A percentile compares a stretch with the other conserved stretches of the same genome.
Evolutionary conservation across 169 alveolate genomes (phyloP).

Genomic region (Plasmodium yoelii): DNA sequence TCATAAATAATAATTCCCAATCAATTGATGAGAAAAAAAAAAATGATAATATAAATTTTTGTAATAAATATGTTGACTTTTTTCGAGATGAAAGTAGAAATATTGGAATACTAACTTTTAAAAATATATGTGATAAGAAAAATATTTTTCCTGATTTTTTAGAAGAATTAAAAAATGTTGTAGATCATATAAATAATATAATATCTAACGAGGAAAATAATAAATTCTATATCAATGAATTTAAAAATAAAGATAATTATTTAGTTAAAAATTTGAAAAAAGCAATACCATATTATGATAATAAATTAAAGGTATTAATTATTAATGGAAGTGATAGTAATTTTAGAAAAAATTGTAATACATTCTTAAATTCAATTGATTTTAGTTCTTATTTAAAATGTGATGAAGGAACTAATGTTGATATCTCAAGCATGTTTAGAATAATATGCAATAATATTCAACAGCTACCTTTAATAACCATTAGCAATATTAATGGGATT

Average conservation of each 20-base stretch:
- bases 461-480: conserved; percentile 35
- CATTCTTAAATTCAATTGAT: conserved; percentile 10
- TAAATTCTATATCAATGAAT: conserved; percentile 24
- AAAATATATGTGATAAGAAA: conserved; percentile 35
- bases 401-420: conserved; percentile 38
- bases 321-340: conserved; percentile 1
- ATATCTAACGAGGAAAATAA: conserved; percentile 50
- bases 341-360: background rate
- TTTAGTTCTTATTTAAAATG: conserved; percentile 31
- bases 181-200: conserved; percentile 39
- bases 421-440: conserved; percentile 36
- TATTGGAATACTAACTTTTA: conserved; percentile 49
- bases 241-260: conserved; percentile 36
- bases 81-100: conserved; percentile 57
- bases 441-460: conserved; percentile 41
- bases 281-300: conserved; percentile 56
- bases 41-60: background rate
- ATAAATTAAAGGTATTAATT: conserved; percentile 30
- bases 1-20: too few relatives aligned
- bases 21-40: background rate
- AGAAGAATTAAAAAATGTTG: conserved; percentile 49
- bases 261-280: conserved; percentile 26
- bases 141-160: conserved; percentile 29
- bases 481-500: conserved; percentile 48
- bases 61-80: conserved; percentile 42